Percentiles rank a stretch among this genome's conserved stretches.
Conservation (phyloP, 768 basidiomycete species). For the Pholiota microspora region DNA sequence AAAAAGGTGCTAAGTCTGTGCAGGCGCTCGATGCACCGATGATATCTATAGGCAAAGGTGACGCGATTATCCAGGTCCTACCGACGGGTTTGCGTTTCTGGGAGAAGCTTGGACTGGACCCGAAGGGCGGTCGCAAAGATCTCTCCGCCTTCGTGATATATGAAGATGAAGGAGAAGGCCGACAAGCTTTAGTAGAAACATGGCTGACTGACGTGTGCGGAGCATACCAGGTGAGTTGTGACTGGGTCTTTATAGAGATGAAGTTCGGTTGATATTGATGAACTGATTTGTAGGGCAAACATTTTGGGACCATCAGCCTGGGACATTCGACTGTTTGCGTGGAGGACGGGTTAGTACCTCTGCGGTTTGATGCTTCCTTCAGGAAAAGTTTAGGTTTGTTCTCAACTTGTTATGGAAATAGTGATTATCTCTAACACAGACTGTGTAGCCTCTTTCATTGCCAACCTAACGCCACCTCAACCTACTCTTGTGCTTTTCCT, state of each 20-base stretch:
- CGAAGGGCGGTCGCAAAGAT: slow-evolving; percentile 70
- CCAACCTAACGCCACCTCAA: slow-evolving; percentile 35
- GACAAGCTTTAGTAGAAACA: slow-evolving; percentile 41
- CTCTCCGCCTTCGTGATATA: slow-evolving; percentile 66
- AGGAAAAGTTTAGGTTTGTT: slow-evolving; percentile 62
- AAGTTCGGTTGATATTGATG: background rate
- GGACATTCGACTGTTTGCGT: slow-evolving; percentile 48
- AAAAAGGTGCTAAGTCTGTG: slow-evolving; percentile 2
- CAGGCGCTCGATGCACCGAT: slow-evolving; percentile 49
- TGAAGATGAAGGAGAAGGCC: slow-evolving; percentile 56
- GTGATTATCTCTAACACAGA: background rate
- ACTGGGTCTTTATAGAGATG: background rate
- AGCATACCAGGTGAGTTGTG: slow-evolving; percentile 55
- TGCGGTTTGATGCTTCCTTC: slow-evolving; percentile 65
- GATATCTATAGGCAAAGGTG: slow-evolving; percentile 65
- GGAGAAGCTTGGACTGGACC: slow-evolving; percentile 79
- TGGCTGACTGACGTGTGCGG: slow-evolving; percentile 59
- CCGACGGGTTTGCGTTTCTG: slow-evolving; percentile 79
- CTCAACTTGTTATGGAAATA: background rate
- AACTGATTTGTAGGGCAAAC: slow-evolving; percentile 45
- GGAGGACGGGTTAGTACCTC: slow-evolving; percentile 56
- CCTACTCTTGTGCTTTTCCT: slow-evolving; percentile 65
- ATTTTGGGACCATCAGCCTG: slow-evolving; percentile 54
- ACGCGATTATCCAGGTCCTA: slow-evolving; percentile 64
- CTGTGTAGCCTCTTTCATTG: slow-evolving; percentile 46